Evolutionary conservation across 371 early-diverging fungal genomes (phyloP).

Genomic region (Lichtheimia hyalospora): DNA sequence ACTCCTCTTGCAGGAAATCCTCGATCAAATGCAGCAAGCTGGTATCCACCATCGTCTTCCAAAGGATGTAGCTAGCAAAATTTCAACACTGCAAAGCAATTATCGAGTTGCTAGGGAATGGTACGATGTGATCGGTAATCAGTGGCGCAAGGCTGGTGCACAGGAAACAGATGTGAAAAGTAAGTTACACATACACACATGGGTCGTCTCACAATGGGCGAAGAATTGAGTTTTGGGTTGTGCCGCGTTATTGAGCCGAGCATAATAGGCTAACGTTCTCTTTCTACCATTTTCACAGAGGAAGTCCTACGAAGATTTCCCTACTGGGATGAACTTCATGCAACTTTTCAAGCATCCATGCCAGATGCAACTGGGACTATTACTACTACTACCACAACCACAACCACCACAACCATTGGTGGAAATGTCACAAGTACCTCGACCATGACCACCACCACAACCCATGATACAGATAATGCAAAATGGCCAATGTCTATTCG

Average conservation of each 20-base stretch:
- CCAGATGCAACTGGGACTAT: neutral
- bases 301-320: conserved; percentile 48
- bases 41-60: conserved; percentile 49
- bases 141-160: conserved; percentile 36
- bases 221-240: conserved; percentile 2
- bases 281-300: conserved; percentile 20
- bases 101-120: conserved; percentile 49
- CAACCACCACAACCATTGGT: conserved; percentile 4
- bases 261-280: neutral
- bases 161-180: conserved; percentile 24
- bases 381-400: conserved; percentile 4
- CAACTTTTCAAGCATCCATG: conserved; percentile 23
- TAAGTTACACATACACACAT: conserved; percentile 2
- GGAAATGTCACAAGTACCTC: conserved; percentile 4
- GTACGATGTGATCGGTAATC: conserved; percentile 43
- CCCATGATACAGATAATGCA: conserved; percentile 15
- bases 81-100: conserved; percentile 48
- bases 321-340: conserved; percentile 48
- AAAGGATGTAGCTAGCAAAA: conserved; percentile 49
- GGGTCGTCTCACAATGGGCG: neutral
- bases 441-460: conserved; percentile 9
- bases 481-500: conserved; percentile 41
- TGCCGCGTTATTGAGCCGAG: neutral
- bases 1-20: conserved; percentile 40
- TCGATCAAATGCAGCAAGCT: conserved; percentile 43